A percentile compares a stretch with the other conserved stretches of the same genome.
Conservation (phyloP, 306 rosid genomes). For the Castanea mollissima region DNA sequence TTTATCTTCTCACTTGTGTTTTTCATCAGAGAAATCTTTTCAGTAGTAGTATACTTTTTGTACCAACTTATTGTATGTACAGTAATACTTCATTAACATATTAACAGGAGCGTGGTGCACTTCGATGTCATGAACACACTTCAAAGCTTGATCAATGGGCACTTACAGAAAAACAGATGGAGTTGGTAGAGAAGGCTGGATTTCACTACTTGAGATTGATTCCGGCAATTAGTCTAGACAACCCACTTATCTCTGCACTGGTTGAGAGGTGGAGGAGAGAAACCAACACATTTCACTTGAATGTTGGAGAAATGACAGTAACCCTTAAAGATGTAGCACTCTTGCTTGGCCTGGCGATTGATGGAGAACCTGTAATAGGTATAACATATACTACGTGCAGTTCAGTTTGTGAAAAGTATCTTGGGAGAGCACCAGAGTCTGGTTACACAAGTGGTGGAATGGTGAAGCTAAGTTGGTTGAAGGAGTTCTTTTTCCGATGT, state of each 20-base stretch:
- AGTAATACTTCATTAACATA: conserved; percentile 6
- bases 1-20: background rate
- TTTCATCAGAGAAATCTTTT: conserved; percentile 3
- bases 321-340: conserved; percentile 90
- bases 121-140: conserved; percentile 97
- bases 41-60: background rate
- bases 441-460: conserved; percentile 97
- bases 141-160: conserved; percentile 97
- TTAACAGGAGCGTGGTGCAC: conserved; percentile 97
- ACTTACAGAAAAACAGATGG: conserved; percentile 67
- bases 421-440: conserved; percentile 76
- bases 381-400: conserved; percentile 79
- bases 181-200: conserved; percentile 85
- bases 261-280: conserved; percentile 99
- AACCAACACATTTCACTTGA: conserved; percentile 96
- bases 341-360: conserved; percentile 89
- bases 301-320: conserved; percentile 93
- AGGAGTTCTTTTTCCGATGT: conserved; percentile 83
- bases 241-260: conserved; percentile 94
- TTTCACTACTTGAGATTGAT: conserved; percentile 84
- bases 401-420: conserved; percentile 81
- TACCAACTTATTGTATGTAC: background rate
- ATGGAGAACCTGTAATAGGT: conserved; percentile 96
- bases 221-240: conserved; percentile 96
- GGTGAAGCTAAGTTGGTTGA: conserved; percentile 99